These are phyloP conservation scores for Alectoria sarmentosa DNA, from an alignment of 495 filamentous ascomycete genomes.

Conservation along the genomic window DNA sequence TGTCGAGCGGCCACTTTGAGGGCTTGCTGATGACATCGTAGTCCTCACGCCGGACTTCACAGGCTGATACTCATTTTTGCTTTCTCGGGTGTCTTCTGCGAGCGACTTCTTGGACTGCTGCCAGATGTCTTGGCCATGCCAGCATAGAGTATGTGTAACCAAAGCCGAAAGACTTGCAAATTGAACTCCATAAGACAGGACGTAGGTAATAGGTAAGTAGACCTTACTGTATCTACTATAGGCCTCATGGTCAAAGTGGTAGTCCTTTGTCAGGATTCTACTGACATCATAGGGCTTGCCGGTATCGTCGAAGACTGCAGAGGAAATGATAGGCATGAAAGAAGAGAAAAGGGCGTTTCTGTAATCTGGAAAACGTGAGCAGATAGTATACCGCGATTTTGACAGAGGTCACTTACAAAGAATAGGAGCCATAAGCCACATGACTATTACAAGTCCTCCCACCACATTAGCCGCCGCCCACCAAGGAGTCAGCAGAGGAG, in stretches of 20 bases:
- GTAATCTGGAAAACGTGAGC: constrained; percentile 45
- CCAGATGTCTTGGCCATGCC: constrained; percentile 72
- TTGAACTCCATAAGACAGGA: constrained; percentile 69
- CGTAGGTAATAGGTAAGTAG: constrained; percentile 77
- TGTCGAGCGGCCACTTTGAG: neutral
- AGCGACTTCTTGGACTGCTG: constrained; percentile 42
- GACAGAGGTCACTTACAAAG: constrained; percentile 43
- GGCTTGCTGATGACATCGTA: constrained; percentile 1
- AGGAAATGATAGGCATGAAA: constrained; percentile 73
- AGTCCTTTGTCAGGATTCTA: constrained; percentile 64
- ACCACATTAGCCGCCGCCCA: constrained; percentile 91
- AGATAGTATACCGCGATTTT: constrained; percentile 22
- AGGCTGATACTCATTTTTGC: constrained; percentile 24
- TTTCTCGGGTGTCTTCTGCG: constrained; percentile 17
- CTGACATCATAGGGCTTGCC: constrained; percentile 69
- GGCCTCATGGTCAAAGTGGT: constrained; percentile 59
- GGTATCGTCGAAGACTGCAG: constrained; percentile 71
- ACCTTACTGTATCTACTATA: constrained; percentile 73
- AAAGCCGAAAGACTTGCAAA: constrained; percentile 71
- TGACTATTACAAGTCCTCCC: constrained; percentile 73
- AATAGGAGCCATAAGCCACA: constrained; percentile 82
- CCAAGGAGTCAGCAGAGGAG: constrained; percentile 78
- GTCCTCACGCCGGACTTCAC: constrained; percentile 1
- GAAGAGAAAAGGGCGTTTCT: constrained; percentile 67
- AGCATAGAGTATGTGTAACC: constrained; percentile 62